Evolutionary conservation across 176 grass and related monocot genomes (phyloP).

Genomic region (Typha latifolia): DNA sequence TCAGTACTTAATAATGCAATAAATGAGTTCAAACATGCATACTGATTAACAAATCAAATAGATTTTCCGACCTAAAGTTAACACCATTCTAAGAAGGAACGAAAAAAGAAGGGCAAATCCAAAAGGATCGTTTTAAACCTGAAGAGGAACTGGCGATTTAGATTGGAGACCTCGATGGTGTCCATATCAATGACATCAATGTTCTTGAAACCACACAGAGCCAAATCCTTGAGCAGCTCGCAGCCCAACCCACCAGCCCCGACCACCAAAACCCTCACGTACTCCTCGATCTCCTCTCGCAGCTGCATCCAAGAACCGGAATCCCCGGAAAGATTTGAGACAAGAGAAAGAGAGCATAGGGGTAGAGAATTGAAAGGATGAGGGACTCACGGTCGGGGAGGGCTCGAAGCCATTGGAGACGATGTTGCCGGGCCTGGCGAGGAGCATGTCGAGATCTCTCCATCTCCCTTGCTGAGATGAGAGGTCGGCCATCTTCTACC

Average conservation of each 20-base stretch:
- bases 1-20: neutral
- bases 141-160: conserved; percentile 98
- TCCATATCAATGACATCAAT: conserved; percentile 99
- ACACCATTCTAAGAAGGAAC: too few species aligned
- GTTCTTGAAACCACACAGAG: conserved; percentile 85
- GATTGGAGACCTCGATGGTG: conserved; percentile 96
- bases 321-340: neutral
- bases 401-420: conserved; percentile 49
- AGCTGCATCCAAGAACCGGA: conserved; percentile 34
- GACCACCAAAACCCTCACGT: conserved; percentile 72
- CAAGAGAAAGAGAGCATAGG: neutral
- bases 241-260: conserved; percentile 87
- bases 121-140: conserved; percentile 30
- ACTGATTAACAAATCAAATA: too few species aligned
- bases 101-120: neutral
- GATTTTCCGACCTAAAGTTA: too few species aligned
- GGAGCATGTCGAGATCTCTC: conserved; percentile 81
- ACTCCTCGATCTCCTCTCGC: conserved; percentile 59
- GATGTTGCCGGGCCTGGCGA: conserved; percentile 71
- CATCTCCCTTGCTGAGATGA: conserved; percentile 31
- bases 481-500: neutral
- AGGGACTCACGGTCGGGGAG: conserved; percentile 49
- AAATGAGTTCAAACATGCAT: too few species aligned
- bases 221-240: conserved; percentile 95
- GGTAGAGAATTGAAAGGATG: neutral